Evolutionary conservation across 1,284 basidiomycete species (phyloP), one percentile per base, ranked within the genome.

Genomic region (Somion occarium): DNA sequence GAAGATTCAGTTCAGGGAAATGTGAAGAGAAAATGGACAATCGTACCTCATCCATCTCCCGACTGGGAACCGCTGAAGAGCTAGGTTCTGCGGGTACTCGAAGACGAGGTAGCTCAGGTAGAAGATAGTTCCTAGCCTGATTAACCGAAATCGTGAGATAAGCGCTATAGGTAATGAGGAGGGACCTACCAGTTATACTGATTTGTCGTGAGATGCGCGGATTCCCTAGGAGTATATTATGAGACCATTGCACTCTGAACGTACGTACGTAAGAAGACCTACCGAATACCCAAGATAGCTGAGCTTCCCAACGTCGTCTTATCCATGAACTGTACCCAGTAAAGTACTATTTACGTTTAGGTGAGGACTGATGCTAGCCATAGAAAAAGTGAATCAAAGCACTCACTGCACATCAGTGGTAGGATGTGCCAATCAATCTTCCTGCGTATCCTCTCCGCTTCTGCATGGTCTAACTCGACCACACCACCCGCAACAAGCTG

Each of bases 31-130:
- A 41, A 27, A 38, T 22, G 11, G 18, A 11, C 19, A n/a, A 11
- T 34, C 43, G 34, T 38, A 56, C 55, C 53, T 56, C 56, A 58
- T 88, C 87, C 88, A 90, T 73, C 82, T 87, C 13, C 83, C 88
- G 11, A 89, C 84, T 0, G 86, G 88, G 61, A 88, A 88, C n/a
- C 78, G 73, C 57, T 90, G 88, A 1, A 91, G 72, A 0, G 80
- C 84, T 2, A 88, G 68, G 59, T 87, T 87, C 62, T 89, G 85
- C 2, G 85, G 85, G 56, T 83, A 85, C 62, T 86, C 83, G 57
- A 86, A 87, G 13, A 74, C 57, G 7, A 88, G 74, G 60, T 87
- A 87, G 56, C 79, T 79, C 43, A 86, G 64, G 58, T 85, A 87
- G 60, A 85, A 85, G 38, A 86, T 78, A 1, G 84, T 87, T 27